Evolutionary conservation across 768 basidiomycete species (phyloP).

Genomic region (Dentipellis fragilis): DNA sequence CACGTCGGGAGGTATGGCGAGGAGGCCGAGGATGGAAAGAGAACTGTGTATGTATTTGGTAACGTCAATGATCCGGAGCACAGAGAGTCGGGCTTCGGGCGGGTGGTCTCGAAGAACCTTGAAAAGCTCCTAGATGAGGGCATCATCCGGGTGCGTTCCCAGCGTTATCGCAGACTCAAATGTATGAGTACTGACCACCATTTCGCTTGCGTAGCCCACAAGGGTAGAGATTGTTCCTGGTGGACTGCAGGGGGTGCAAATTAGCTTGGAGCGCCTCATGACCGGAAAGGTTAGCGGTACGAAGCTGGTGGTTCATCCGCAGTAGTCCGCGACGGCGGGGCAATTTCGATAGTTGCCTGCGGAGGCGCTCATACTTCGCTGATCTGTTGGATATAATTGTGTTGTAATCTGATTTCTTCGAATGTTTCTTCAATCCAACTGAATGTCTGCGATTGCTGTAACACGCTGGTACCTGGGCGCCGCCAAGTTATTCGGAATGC

Average conservation of each 20-base stretch:
- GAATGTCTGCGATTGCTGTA: too few species aligned
- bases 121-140: not conserved
- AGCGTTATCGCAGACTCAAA: not conserved
- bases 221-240: slow-evolving; percentile 15
- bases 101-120: not conserved
- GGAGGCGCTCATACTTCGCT: too few species aligned
- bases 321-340: too few species aligned
- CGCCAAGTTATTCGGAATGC: too few species aligned
- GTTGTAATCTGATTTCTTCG: too few species aligned
- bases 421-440: too few species aligned
- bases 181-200: not conserved
- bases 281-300: slow-evolving; percentile 17
- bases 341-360: too few species aligned
- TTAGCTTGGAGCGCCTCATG: slow-evolving; percentile 12
- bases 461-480: too few species aligned
- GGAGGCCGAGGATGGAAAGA: slow-evolving; percentile 9
- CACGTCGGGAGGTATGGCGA: slow-evolving; percentile 6
- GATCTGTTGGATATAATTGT: too few species aligned
- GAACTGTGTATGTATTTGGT: slow-evolving; percentile 1
- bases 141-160: not conserved
- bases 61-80: slow-evolving; percentile 3
- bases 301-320: slow-evolving; percentile 15
- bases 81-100: slow-evolving; percentile 19
- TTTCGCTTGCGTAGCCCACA: slow-evolving; percentile 12
- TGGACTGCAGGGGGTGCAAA: slow-evolving; percentile 17